Percentiles rank a stretch among this genome's conserved stretches.
phyloP scores from a whole-genome alignment of 805 yeast species.

The Blastobotrys chiropterorum region DNA sequence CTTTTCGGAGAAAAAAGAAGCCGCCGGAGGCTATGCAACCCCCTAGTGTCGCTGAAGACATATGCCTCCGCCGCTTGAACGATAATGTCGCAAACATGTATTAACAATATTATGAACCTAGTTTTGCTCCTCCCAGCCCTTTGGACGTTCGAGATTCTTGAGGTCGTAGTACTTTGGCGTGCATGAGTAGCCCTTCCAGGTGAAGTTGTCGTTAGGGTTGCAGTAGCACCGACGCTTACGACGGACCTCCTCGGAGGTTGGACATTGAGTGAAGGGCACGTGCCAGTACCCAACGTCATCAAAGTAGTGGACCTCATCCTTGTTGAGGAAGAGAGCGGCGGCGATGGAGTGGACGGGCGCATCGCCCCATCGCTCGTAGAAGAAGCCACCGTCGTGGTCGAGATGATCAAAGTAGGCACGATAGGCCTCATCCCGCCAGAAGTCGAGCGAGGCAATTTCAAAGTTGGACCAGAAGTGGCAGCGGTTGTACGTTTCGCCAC shows the following conservation, averaged over 20 bases:
- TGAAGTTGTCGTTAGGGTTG: slow-evolving; percentile 47
- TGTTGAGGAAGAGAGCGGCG: slow-evolving; percentile 47
- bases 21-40: no score
- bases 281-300: slow-evolving; percentile 56
- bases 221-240: slow-evolving; percentile 62
- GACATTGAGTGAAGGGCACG: slow-evolving; percentile 52
- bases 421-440: slow-evolving; percentile 54
- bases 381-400: slow-evolving; percentile 60
- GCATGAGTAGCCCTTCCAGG: slow-evolving; percentile 37
- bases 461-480: slow-evolving; percentile 88
- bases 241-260: slow-evolving; percentile 45
- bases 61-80: no score
- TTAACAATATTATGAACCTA: slow-evolving; percentile 25
- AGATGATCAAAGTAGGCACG: slow-evolving; percentile 46
- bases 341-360: slow-evolving; percentile 70
- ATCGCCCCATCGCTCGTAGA: slow-evolving; percentile 76
- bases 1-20: no score
- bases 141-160: slow-evolving; percentile 26
- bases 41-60: no score
- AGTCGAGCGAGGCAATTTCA: slow-evolving; percentile 54
- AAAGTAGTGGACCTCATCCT: slow-evolving; percentile 50
- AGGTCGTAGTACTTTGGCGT: slow-evolving; percentile 31
- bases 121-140: slow-evolving; percentile 36
- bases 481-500: slow-evolving; percentile 64
- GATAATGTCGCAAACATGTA: no score